phyloP scores from a whole-genome alignment of 371 early-diverging fungal species.

The Dinochytrium kinnereticum region DNA sequence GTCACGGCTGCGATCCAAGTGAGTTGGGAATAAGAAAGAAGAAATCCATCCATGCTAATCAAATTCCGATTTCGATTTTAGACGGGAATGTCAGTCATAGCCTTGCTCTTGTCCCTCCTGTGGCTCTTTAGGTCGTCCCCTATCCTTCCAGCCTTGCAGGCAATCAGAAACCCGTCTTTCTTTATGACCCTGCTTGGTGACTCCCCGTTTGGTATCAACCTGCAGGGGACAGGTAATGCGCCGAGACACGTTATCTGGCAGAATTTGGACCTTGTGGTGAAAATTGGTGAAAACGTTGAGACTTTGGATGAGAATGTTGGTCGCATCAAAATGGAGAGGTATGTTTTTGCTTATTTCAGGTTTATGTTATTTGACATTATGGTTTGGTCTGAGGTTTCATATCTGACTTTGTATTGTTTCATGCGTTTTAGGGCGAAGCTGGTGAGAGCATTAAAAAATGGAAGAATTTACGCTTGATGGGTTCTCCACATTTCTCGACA shows the following conservation, averaged over 20 bases:
- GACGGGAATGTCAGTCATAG: slow-evolving; percentile 1
- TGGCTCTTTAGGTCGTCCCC: slow-evolving; percentile 1
- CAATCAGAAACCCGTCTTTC: slow-evolving; percentile 14
- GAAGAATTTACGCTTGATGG: slow-evolving; percentile 10
- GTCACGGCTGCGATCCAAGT: slow-evolving; percentile 10
- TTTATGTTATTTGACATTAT: neutral
- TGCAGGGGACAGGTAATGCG: slow-evolving; percentile 26
- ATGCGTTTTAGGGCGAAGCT: slow-evolving; percentile 6
- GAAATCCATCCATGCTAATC: too few relatives aligned
- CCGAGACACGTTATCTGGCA: slow-evolving; percentile 22
- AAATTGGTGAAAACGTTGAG: slow-evolving; percentile 16
- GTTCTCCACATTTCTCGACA: neutral
- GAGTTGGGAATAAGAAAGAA: neutral
- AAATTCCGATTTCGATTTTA: neutral
- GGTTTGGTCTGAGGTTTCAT: neutral
- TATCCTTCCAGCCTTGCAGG: slow-evolving; percentile 6
- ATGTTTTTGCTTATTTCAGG: neutral
- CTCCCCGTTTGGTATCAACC: slow-evolving; percentile 13
- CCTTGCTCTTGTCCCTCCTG: neutral
- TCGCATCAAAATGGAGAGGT: slow-evolving; percentile 14
- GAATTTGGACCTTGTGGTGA: slow-evolving; percentile 3
- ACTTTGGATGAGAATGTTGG: slow-evolving; percentile 16
- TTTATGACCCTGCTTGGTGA: slow-evolving; percentile 15
- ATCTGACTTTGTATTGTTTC: neutral
- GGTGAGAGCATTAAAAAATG: slow-evolving; percentile 1